These are phyloP conservation scores for Chlorella sorokiniana DNA, from an alignment of 139 green algal species.

Conservation along the genomic window DNA sequence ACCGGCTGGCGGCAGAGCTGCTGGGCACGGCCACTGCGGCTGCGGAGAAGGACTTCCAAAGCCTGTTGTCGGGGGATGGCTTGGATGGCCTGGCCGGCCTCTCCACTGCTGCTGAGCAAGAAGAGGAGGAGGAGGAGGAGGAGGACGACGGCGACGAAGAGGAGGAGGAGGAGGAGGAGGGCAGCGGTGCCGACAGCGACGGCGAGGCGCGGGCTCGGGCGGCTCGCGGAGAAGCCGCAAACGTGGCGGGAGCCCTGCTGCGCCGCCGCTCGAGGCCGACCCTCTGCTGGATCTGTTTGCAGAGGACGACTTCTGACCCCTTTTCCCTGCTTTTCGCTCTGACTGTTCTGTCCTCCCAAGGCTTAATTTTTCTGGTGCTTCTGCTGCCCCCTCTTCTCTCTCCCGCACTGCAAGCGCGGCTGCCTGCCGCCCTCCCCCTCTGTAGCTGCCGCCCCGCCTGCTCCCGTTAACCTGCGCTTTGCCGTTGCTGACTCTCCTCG, in stretches of 20 bases:
- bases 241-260: background rate
- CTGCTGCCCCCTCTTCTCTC: too few relatives aligned
- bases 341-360: too few relatives aligned
- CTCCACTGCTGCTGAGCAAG: background rate
- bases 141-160: background rate
- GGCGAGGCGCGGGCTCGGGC: background rate
- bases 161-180: constrained; percentile 2
- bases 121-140: background rate
- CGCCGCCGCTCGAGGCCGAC: too few relatives aligned
- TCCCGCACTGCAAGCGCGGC: too few relatives aligned
- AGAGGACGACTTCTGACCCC: too few relatives aligned
- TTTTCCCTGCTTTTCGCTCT: too few relatives aligned
- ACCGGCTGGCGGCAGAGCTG: background rate
- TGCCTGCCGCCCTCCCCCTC: too few relatives aligned
- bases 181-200: background rate
- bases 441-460: too few relatives aligned
- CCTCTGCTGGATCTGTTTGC: background rate
- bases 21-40: background rate
- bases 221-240: background rate
- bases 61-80: background rate
- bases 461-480: too few relatives aligned
- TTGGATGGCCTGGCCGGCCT: background rate
- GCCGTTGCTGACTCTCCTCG: too few relatives aligned
- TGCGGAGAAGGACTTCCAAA: background rate
- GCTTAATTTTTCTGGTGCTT: too few relatives aligned